Conservation (phyloP, 2,329 filamentous ascomycete species). For the Fusarium papillatum region DNA sequence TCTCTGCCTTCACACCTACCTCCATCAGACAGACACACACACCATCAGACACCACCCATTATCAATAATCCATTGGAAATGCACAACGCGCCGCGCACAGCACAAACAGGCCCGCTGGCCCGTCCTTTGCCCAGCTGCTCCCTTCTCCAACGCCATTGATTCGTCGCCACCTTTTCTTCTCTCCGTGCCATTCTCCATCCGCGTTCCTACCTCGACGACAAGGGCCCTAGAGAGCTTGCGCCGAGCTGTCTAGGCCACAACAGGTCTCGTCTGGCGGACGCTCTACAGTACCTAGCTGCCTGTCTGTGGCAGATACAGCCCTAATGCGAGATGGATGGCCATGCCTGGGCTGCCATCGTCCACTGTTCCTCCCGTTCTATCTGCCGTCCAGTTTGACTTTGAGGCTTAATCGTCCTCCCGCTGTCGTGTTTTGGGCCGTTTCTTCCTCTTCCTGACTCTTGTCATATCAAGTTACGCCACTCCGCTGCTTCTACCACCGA, state of each 20-base stretch:
- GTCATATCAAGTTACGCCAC: neutral
- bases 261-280: neutral
- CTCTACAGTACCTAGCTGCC: neutral
- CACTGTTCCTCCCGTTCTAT: neutral
- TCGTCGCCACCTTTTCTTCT: slow-evolving; percentile 7
- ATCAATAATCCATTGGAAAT: neutral
- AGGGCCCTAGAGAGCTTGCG: neutral
- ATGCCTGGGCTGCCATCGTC: neutral
- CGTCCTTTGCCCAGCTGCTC: neutral
- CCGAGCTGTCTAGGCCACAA: slow-evolving; percentile 2
- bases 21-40: neutral
- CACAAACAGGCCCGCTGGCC: neutral
- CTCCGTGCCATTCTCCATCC: neutral
- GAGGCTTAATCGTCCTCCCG: slow-evolving; percentile 18
- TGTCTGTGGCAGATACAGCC: slow-evolving; percentile 1
- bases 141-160: slow-evolving; percentile 4
- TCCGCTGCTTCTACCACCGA: neutral
- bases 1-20: neutral
- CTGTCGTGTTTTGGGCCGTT: slow-evolving; percentile 20
- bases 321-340: neutral
- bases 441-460: neutral
- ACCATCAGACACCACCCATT: neutral
- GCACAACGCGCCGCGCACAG: neutral
- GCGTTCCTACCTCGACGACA: slow-evolving; percentile 4
- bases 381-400: slow-evolving; percentile 13